Percentiles rank a stretch among this genome's conserved stretches.
Conservation (phyloP, 768 basidiomycete genomes). For the Suillus occidentalis region DNA sequence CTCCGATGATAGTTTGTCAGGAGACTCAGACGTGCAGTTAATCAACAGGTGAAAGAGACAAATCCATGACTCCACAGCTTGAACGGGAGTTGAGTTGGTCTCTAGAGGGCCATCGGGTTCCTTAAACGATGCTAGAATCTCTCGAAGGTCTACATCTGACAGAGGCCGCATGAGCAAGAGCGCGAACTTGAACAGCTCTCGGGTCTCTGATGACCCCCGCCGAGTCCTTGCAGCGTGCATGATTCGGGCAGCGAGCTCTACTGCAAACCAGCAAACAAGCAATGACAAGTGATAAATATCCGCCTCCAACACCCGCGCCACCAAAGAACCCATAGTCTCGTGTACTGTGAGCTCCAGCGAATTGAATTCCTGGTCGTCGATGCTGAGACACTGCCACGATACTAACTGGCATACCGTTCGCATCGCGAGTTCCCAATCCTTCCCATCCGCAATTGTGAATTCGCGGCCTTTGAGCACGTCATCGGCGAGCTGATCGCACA, state of each 20-base stretch:
- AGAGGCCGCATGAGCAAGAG: slow-evolving; percentile 50
- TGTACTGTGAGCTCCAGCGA: slow-evolving; percentile 35
- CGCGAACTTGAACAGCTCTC: slow-evolving; percentile 28
- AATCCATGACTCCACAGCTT: slow-evolving; percentile 71
- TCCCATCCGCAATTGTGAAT: slow-evolving; percentile 21
- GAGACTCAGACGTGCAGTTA: slow-evolving; percentile 21
- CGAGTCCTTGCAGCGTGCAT: slow-evolving; percentile 25
- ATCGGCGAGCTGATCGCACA: slow-evolving; percentile 46
- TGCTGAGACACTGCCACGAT: slow-evolving; percentile 43
- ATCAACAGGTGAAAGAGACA: slow-evolving; percentile 60
- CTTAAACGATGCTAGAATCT: slow-evolving; percentile 19
- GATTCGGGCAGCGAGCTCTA: slow-evolving; percentile 55
- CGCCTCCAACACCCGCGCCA: slow-evolving; percentile 39
- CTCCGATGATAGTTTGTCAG: slow-evolving; percentile 19
- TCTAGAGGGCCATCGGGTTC: slow-evolving; percentile 27
- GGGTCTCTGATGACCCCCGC: slow-evolving; percentile 27
- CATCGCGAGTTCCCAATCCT: slow-evolving; percentile 42
- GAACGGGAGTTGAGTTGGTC: slow-evolving; percentile 38
- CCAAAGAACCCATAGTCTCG: slow-evolving; percentile 38
- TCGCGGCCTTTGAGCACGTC: slow-evolving; percentile 36
- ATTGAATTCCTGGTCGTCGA: slow-evolving; percentile 33
- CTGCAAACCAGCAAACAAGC: slow-evolving; percentile 58
- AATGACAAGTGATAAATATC: slow-evolving; percentile 39
- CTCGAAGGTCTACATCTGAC: slow-evolving; percentile 50
- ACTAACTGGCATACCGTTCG: slow-evolving; percentile 44